phyloP scores from a whole-genome alignment of 306 rosid genomes.

The Pachyrhizus erosus region DNA sequence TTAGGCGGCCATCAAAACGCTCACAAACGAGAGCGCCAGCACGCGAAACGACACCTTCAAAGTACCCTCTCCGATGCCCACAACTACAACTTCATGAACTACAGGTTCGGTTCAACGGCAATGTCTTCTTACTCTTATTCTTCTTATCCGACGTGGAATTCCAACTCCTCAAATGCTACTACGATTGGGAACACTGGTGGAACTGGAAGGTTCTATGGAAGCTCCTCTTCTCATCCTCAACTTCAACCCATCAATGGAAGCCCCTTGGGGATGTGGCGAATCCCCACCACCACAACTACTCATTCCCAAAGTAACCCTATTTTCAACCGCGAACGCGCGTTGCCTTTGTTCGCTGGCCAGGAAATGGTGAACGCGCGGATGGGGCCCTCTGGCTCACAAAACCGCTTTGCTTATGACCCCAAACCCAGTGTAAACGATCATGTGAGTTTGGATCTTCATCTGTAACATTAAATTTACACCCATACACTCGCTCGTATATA shows the following conservation, averaged over 20 bases:
- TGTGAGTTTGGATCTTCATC: slow-evolving; percentile 95
- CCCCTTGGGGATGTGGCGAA: slow-evolving; percentile 71
- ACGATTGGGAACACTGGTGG: background rate
- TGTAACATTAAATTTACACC: slow-evolving; percentile 47
- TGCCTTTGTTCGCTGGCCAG: slow-evolving; percentile 61
- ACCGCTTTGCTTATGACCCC: slow-evolving; percentile 56
- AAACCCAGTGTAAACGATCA: slow-evolving; percentile 63
- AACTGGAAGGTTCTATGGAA: slow-evolving; percentile 56
- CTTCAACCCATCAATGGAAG: slow-evolving; percentile 68
- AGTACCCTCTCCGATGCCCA: slow-evolving; percentile 56
- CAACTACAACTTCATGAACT: slow-evolving; percentile 65
- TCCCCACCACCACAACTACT: slow-evolving; percentile 52
- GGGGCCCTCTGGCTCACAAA: slow-evolving; percentile 46
- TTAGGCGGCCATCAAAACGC: slow-evolving; percentile 97
- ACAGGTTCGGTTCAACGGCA: slow-evolving; percentile 49
- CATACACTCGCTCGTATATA: background rate
- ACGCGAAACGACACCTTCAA: slow-evolving; percentile 82
- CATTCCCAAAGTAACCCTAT: slow-evolving; percentile 54
- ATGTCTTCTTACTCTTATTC: slow-evolving; percentile 26
- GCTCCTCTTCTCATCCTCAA: slow-evolving; percentile 43
- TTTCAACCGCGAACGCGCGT: slow-evolving; percentile 54
- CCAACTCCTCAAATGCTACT: background rate
- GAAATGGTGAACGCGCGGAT: slow-evolving; percentile 40
- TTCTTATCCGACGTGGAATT: slow-evolving; percentile 57
- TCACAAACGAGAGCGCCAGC: slow-evolving; percentile 83